These are phyloP conservation scores for Amanita polypyramis DNA, from an alignment of 768 basidiomycete species.

Conservation along the genomic window DNA sequence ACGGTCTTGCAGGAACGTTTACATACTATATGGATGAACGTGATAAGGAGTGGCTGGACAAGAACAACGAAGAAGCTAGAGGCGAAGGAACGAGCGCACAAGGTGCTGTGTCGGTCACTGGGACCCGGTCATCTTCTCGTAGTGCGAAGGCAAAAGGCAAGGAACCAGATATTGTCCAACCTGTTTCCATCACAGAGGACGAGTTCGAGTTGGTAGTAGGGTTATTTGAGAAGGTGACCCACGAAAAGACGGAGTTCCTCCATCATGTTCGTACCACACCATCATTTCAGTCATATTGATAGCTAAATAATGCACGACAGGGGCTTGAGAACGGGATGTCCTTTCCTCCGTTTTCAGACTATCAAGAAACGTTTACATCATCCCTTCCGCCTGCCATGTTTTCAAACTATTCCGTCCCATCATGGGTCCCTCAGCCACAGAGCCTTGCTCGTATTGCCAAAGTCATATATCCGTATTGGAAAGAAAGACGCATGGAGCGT, in stretches of 20 bases:
- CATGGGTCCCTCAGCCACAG: constrained; percentile 55
- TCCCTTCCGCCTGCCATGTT: constrained; percentile 54
- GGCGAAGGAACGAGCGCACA: constrained; percentile 80
- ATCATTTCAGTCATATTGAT: not conserved
- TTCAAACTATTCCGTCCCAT: constrained; percentile 56
- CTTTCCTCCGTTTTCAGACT: constrained; percentile 67
- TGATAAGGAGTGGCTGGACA: constrained; percentile 90
- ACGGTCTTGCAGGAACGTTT: constrained; percentile 62
- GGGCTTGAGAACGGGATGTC: constrained; percentile 55
- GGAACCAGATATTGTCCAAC: constrained; percentile 59
- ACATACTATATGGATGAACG: constrained; percentile 95
- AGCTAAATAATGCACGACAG: constrained; percentile 20
- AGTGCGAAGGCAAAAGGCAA: constrained; percentile 80
- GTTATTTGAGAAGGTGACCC: constrained; percentile 82
- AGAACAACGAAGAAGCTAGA: constrained; percentile 78
- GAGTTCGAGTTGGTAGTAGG: constrained; percentile 96
- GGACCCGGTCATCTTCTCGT: constrained; percentile 45
- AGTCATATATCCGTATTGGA: constrained; percentile 83
- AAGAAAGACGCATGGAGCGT: constrained; percentile 68
- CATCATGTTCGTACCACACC: constrained; percentile 59
- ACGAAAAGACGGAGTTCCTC: constrained; percentile 81
- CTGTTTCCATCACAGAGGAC: constrained; percentile 72
- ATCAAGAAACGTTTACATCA: constrained; percentile 55
- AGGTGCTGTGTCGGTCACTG: constrained; percentile 46
- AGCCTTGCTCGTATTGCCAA: constrained; percentile 62